Percentiles rank a stretch among this genome's conserved stretches.
These are phyloP conservation scores for Mortierella polycephala DNA, from an alignment of 371 early-diverging fungal genomes.

Conservation along the genomic window DNA sequence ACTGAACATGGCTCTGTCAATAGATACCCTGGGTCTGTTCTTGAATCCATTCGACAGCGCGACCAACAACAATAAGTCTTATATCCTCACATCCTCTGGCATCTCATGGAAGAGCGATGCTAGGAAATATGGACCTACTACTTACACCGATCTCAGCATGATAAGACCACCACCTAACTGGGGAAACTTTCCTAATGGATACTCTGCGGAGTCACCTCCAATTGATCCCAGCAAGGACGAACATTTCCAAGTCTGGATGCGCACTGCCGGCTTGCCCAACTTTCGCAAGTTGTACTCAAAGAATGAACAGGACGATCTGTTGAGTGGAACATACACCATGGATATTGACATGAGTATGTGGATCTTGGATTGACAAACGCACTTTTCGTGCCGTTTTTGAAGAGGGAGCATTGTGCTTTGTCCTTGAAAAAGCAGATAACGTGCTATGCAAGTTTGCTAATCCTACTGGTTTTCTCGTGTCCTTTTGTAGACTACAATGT, in stretches of 20 bases:
- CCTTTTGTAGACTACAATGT: slow-evolving; percentile 79
- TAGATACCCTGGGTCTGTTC: slow-evolving; percentile 49
- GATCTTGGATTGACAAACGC: background rate
- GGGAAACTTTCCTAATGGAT: slow-evolving; percentile 72
- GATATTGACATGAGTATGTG: slow-evolving; percentile 72
- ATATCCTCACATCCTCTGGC: slow-evolving; percentile 66
- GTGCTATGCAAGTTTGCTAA: background rate
- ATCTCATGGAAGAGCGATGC: slow-evolving; percentile 94
- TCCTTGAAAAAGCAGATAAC: background rate
- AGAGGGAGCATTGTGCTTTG: background rate
- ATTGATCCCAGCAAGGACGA: slow-evolving; percentile 80
- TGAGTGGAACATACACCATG: slow-evolving; percentile 73
- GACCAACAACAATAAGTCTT: slow-evolving; percentile 49
- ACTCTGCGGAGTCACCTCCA: slow-evolving; percentile 67
- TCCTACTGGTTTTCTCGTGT: background rate
- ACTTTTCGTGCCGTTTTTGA: slow-evolving; percentile 9
- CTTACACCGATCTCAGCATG: slow-evolving; percentile 60
- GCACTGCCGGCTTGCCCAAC: slow-evolving; percentile 93
- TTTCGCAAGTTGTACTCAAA: slow-evolving; percentile 97
- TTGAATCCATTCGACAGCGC: slow-evolving; percentile 27
- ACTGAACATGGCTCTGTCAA: background rate
- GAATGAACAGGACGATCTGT: slow-evolving; percentile 67
- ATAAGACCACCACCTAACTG: slow-evolving; percentile 86
- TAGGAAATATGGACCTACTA: slow-evolving; percentile 72
- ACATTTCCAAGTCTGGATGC: slow-evolving; percentile 99